Evolutionary conservation across 2,329 filamentous ascomycete genomes (phyloP).

Genomic region (Neoscytalidium dimidiatum): DNA sequence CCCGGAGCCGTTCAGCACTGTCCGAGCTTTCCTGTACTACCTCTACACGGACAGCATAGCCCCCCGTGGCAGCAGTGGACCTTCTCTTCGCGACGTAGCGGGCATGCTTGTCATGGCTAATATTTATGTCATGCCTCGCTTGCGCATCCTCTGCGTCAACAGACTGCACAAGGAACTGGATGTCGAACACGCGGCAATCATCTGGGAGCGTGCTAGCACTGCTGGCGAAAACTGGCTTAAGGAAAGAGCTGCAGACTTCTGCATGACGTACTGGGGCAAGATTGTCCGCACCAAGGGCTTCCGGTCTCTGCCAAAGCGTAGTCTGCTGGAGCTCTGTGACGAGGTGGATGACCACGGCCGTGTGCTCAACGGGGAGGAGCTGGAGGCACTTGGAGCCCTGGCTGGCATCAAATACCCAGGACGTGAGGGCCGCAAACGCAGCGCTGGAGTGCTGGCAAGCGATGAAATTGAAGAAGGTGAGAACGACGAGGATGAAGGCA

Average conservation of each 20-base stretch:
- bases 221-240: conserved; percentile 94
- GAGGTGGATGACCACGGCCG: conserved; percentile 93
- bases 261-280: conserved; percentile 91
- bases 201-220: conserved; percentile 90
- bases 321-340: conserved; percentile 87
- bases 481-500: conserved; percentile 45
- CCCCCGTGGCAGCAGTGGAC: conserved; percentile 46
- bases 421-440: conserved; percentile 46
- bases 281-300: conserved; percentile 90
- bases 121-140: conserved; percentile 93
- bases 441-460: conserved; percentile 39
- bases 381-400: conserved; percentile 62
- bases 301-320: conserved; percentile 72
- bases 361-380: conserved; percentile 83
- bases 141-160: conserved; percentile 88
- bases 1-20: conserved; percentile 90
- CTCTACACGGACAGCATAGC: conserved; percentile 92
- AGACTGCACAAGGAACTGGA: conserved; percentile 88
- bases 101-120: conserved; percentile 97
- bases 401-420: conserved; percentile 44
- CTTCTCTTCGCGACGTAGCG: conserved; percentile 77
- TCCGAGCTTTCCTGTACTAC: conserved; percentile 93
- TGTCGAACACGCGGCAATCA: conserved; percentile 89
- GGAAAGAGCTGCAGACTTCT: conserved; percentile 83
- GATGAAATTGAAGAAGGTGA: conserved; percentile 46